Base-by-base conservation (phyloP, 768 basidiomycete genomes). In the Neoboletus subvelutipes region DNA sequence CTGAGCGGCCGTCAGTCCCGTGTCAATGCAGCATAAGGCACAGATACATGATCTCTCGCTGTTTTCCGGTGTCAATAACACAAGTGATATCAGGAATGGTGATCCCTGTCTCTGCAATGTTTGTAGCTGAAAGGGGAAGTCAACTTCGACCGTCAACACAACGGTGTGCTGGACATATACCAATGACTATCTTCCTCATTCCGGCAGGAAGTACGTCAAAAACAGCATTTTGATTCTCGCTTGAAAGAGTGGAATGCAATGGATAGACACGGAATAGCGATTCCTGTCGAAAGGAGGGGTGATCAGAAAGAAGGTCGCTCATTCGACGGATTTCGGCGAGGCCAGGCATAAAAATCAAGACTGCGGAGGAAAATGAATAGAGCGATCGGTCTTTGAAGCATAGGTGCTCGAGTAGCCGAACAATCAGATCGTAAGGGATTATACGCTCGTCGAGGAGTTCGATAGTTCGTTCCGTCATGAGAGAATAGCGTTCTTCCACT, bases 31-130 rank as follows among this genome's bases (percentile, higher is more conserved):
- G 28, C 37, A 58, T 8, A 18, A 48, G 31, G 43, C 0, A 28
- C 17, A 64, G 64, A 49, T 56, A 88, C 87, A 88, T 84, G 88
- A 97, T 97, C 76, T 97, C 94, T 62, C 92, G 82, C 69, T 97
- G 94, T 66, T 91, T 94, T 47, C 95, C 94, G 0, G 87, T 84
- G 67, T 99, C 96, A 57, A 98, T 93, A 24, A 98, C 96, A 62
- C 93, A 94, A 10, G 94, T 96, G 57, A 97, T 91, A 64, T 99
- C 97, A 7, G 96, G 96, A 54, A 99, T 99, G 2, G 97, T 99
- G 53, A 99, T 92, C 64, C 96, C 96, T 15, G 96, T 99, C 73
- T 99, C 96, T 17, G 93, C 90, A 63, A 95, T 93, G 67, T 96
- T 93, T 34, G 92, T 93, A 3, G 91, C 91, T 93, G 46, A 36